Evolutionary conservation across 1,284 basidiomycete species (phyloP), one percentile per base, ranked within the genome.

Genomic region (Paramarasmius palmivorus): DNA sequence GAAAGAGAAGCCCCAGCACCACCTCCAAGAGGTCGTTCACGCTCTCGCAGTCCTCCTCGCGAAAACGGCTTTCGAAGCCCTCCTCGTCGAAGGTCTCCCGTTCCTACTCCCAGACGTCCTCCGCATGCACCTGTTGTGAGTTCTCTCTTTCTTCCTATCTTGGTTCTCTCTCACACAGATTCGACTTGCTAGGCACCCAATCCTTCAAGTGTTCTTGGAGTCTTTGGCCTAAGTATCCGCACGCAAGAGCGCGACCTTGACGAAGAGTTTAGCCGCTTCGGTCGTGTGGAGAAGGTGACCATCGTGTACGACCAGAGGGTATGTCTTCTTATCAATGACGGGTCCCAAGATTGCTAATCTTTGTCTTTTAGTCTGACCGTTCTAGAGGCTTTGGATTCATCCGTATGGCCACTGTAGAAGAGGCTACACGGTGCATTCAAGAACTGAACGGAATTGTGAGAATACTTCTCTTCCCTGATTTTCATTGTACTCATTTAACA

Each of bases 251-350:
- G 90, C 40, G 96, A 98, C 68, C 77, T 99, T 46, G 92, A 98
- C 63, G 90, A 96, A 59, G 95, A 98, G 70, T 99, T 99, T 64
- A 83, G 77, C 62, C 83, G 92, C 42, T 92, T 88, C 62, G 95
- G 95, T 20, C 82, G 86, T 25, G 95, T 98, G 49, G 93, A 96
- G 65, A 98, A 98, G 73, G 94, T 95, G 35, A 92, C 91, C 49
- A 95, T 99, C 61, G 97, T 99, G n/a, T 98, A 98, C 69, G 96
- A 99, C 73, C 95, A 98, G 71, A 79, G 95, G 66, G 95, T 97
- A 67, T 67, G 93, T 26, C 34, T 54, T 25, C 53, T 58, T 25
- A 19, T 19, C 37, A 1, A 45, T 36, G 44, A 45, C 37, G 52
- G 36, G 22, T 15, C 25, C 32, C 52, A 54, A 2, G 29, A 52